Base-by-base conservation (phyloP, 441 rosid genomes). In the Brassica balearica region DNA sequence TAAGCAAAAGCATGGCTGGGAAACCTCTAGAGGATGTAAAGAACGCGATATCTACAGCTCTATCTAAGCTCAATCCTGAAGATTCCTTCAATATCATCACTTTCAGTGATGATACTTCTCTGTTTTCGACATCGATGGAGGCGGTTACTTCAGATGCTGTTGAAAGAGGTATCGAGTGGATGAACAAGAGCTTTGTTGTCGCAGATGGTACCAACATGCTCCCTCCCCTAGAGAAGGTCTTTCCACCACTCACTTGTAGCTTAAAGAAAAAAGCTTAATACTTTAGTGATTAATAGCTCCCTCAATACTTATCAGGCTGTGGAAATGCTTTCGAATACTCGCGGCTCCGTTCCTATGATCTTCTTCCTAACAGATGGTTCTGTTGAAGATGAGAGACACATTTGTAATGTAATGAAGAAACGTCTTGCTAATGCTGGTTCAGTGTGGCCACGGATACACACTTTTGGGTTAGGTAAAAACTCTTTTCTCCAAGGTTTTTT, bases 1-100 rank as follows among this genome's bases (percentile, higher is more conserved):
- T 92, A 80, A 97, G 99, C 87, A 90, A 85, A 80, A 97, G 99
- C 86, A 95, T 97, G 99, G 72, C 60, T 78, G 97, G 97, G 72
- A 91, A 82, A 84, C 86, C 90, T 56, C 88, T 97, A 8, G 93
- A 87, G 86, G 88, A 83, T 78, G 85, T 90, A 12, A 87, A 91
- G 82, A 87, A 74, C 75, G 97, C 96, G 29, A 60, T 97, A 82
- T 80, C 83, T 23, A 78, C 80, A 48, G 88, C 92, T 11, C 88
- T 97, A 53, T 73, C 77, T 64, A 81, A 83, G 84, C 96, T 95
- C 43, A 86, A 74, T 82, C 83, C 90, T 12, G 85, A 80, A 75
- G 99, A 94, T 89, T 85, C 91, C 74, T 97, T 95, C 85, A 91
- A 88, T 79, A 90, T 97, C 66, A 85, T 97, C 68, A 97, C 92